phyloP scores from a whole-genome alignment of 2,329 filamentous ascomycete species.

The Cyphellophora europaea region DNA sequence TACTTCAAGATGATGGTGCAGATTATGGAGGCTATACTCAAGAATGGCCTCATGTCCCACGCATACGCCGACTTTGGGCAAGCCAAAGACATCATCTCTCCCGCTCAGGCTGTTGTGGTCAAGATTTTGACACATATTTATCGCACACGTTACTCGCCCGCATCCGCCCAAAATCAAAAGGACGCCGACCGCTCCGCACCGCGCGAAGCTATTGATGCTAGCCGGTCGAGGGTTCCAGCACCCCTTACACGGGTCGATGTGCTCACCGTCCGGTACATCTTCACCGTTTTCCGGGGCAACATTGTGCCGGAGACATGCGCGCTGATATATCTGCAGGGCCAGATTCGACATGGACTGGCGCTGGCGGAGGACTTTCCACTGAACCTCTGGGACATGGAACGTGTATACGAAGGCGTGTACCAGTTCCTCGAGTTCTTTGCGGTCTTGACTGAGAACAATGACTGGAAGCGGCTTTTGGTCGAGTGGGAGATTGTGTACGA shows the following conservation, averaged over 20 bases:
- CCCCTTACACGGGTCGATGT: slow-evolving; percentile 46
- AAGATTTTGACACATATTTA: slow-evolving; percentile 88
- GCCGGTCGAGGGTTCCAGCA: slow-evolving; percentile 40
- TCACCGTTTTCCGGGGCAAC: slow-evolving; percentile 81
- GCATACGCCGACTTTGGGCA: slow-evolving; percentile 87
- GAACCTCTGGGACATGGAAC: slow-evolving; percentile 95
- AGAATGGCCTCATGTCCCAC: slow-evolving; percentile 81
- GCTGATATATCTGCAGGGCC: slow-evolving; percentile 86
- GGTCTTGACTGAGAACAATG: slow-evolving; percentile 74
- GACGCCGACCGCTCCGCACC: slow-evolving; percentile 40
- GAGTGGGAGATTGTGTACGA: slow-evolving; percentile 90
- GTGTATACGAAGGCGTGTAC: slow-evolving; percentile 87
- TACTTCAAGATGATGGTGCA: slow-evolving; percentile 96
- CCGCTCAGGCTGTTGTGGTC: slow-evolving; percentile 85
- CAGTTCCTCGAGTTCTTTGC: slow-evolving; percentile 93
- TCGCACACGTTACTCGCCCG: slow-evolving; percentile 49
- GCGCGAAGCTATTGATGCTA: slow-evolving; percentile 26
- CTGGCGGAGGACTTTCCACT: slow-evolving; percentile 83
- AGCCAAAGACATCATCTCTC: slow-evolving; percentile 91
- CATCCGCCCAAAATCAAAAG: slow-evolving; percentile 32
- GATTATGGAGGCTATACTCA: slow-evolving; percentile 86
- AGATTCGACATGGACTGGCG: slow-evolving; percentile 68
- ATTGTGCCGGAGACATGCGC: slow-evolving; percentile 91
- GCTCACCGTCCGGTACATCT: slow-evolving; percentile 74
- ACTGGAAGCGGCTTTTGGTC: slow-evolving; percentile 74